Percentiles rank a stretch among this genome's conserved stretches.
Conservation (phyloP, 169 alveolate species). For the Plasmodium falciparum region DNA sequence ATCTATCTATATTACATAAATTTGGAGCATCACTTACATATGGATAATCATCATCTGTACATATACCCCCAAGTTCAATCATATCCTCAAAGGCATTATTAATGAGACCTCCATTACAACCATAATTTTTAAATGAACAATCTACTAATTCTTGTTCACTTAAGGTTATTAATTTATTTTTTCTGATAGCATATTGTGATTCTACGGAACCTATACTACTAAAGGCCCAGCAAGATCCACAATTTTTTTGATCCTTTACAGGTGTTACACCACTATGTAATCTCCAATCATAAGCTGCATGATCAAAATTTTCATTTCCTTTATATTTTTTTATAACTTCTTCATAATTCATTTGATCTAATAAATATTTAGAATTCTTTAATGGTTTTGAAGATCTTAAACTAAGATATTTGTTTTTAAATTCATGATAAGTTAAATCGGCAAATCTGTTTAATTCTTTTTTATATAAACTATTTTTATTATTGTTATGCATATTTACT, state of each 20-base stretch:
- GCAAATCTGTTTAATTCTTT: constrained; percentile 76
- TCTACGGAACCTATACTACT: constrained; percentile 86
- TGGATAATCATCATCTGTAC: constrained; percentile 82
- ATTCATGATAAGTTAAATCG: constrained; percentile 77
- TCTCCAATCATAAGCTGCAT: constrained; percentile 80
- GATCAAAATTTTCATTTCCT: constrained; percentile 1
- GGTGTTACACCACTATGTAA: constrained; percentile 80
- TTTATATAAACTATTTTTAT: constrained; percentile 19
- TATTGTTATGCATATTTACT: constrained; percentile 61
- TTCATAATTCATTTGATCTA: neutral
- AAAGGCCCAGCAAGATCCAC: constrained; percentile 93
- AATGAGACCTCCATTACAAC: constrained; percentile 91
- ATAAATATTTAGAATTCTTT: neutral
- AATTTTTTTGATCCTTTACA: constrained; percentile 85
- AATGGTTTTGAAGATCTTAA: neutral
- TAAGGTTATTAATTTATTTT: constrained; percentile 40
- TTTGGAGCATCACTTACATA: constrained; percentile 76
- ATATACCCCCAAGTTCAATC: constrained; percentile 79
- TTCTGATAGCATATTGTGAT: constrained; percentile 78
- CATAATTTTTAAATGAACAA: constrained; percentile 83
- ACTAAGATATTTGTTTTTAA: constrained; percentile 28
- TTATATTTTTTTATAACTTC: constrained; percentile 30
- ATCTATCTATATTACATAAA: constrained; percentile 41
- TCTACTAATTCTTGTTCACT: constrained; percentile 93
- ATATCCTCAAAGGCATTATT: constrained; percentile 87